Conservation (phyloP, 805 yeast genomes). For the Zygoascus biomembranicola region DNA sequence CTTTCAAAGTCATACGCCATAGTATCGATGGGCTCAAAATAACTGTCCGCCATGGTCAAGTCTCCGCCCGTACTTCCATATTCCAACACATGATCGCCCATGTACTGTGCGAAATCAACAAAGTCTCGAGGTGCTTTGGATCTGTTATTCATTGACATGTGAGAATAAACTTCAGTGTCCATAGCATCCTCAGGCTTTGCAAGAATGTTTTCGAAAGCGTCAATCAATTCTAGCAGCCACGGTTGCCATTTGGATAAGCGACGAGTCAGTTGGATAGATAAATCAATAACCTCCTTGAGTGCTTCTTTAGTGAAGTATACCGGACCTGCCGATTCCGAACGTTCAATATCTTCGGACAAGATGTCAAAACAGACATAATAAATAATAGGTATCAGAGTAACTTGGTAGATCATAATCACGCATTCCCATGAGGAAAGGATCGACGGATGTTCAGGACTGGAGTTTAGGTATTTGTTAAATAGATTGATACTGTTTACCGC, state of each 20-base stretch:
- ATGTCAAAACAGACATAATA: not conserved
- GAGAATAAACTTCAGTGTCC: not conserved
- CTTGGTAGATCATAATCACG: not conserved
- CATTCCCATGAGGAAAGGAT: not conserved
- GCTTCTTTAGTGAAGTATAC: not conserved
- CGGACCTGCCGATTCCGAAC: not conserved
- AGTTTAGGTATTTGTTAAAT: not conserved
- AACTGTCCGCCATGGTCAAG: not conserved
- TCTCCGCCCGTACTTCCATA: not conserved
- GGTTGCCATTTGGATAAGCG: not conserved
- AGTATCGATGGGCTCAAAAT: not conserved
- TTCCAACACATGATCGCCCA: not conserved
- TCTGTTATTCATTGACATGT: not conserved
- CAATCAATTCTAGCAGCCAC: not conserved
- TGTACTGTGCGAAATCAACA: not conserved
- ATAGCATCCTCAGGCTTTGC: not conserved
- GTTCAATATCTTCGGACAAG: not conserved
- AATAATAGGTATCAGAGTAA: not conserved
- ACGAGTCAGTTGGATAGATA: not conserved
- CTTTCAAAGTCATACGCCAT: not conserved
- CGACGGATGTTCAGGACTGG: not conserved
- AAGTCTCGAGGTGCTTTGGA: not conserved
- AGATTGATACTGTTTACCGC: not conserved
- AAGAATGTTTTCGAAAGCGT: not conserved
- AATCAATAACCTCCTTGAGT: not conserved